Percentiles rank a stretch among this genome's conserved stretches.
These are phyloP conservation scores for Lathyrus oleraceus DNA, from an alignment of 306 rosid species.

Conservation along the genomic window DNA sequence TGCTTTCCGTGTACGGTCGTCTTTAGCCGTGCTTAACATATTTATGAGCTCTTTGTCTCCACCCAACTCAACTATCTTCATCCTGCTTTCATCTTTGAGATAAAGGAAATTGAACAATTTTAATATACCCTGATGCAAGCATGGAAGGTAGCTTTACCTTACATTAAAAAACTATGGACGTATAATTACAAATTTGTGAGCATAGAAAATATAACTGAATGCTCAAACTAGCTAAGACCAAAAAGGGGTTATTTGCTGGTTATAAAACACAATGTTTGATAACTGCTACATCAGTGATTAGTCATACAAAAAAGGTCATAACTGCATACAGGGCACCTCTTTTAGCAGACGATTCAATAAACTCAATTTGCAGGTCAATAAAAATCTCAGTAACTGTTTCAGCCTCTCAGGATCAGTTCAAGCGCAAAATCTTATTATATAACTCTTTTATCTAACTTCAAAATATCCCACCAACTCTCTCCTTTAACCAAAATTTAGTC, in stretches of 20 bases:
- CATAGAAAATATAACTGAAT: neutral
- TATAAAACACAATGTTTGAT: slow-evolving; percentile 1
- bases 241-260: neutral
- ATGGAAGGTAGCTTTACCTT: slow-evolving; percentile 1
- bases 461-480: slow-evolving; percentile 24
- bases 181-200: slow-evolving; percentile 9
- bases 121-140: slow-evolving; percentile 17
- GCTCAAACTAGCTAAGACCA: neutral
- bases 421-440: neutral
- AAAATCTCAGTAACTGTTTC: slow-evolving; percentile 1
- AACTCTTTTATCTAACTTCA: slow-evolving; percentile 25
- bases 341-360: neutral
- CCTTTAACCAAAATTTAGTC: slow-evolving; percentile 1
- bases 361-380: neutral
- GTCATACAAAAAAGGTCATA: neutral
- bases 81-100: slow-evolving; percentile 71
- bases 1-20: slow-evolving; percentile 87
- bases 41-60: slow-evolving; percentile 71
- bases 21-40: slow-evolving; percentile 77
- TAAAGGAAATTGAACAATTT: slow-evolving; percentile 24
- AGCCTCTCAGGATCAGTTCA: slow-evolving; percentile 10
- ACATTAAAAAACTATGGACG: slow-evolving; percentile 13
- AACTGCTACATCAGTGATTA: slow-evolving; percentile 6
- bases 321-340: neutral
- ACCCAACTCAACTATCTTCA: slow-evolving; percentile 80